Conservation (phyloP, 1,284 basidiomycete genomes). For the Gymnopus androsaceus region DNA sequence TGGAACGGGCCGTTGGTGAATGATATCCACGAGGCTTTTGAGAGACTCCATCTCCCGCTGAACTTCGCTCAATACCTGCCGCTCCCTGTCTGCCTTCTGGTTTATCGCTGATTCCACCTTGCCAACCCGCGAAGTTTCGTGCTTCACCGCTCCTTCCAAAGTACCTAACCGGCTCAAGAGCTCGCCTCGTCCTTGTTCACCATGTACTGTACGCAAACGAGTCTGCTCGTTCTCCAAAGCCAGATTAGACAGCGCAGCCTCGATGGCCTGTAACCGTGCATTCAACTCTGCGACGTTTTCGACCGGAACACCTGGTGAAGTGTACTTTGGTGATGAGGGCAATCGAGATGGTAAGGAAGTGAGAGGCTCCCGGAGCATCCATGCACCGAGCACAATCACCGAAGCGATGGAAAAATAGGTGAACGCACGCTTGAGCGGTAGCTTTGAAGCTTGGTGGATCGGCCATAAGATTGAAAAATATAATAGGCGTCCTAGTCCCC, state of each 20-base stretch:
- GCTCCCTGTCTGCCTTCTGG: slow-evolving; percentile 46
- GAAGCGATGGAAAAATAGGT: slow-evolving; percentile 43
- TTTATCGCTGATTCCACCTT: slow-evolving; percentile 47
- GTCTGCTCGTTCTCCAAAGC: slow-evolving; percentile 54
- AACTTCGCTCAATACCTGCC: slow-evolving; percentile 48
- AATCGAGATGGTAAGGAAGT: slow-evolving; percentile 25
- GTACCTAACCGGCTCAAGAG: slow-evolving; percentile 50
- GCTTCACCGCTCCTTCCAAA: slow-evolving; percentile 59
- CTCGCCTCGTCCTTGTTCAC: slow-evolving; percentile 48
- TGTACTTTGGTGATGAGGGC: slow-evolving; percentile 32
- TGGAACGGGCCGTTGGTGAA: slow-evolving; percentile 41
- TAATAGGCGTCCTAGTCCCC: slow-evolving; percentile 44
- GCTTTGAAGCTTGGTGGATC: slow-evolving; percentile 34
- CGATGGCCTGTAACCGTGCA: slow-evolving; percentile 65
- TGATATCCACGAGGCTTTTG: slow-evolving; percentile 31
- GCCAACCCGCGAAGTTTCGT: slow-evolving; percentile 49
- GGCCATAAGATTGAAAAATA: slow-evolving; percentile 51
- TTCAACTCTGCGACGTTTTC: slow-evolving; percentile 72
- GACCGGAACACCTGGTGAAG: slow-evolving; percentile 60
- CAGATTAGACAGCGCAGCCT: slow-evolving; percentile 59
- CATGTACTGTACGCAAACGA: slow-evolving; percentile 51
- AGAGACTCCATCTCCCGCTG: slow-evolving; percentile 57
- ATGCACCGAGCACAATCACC: slow-evolving; percentile 41
- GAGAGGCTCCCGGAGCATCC: slow-evolving; percentile 40
- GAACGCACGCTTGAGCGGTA: slow-evolving; percentile 24